phyloP scores from a whole-genome alignment of 1,139 yeast species.

The Debaryomycetaceae sp. region DNA sequence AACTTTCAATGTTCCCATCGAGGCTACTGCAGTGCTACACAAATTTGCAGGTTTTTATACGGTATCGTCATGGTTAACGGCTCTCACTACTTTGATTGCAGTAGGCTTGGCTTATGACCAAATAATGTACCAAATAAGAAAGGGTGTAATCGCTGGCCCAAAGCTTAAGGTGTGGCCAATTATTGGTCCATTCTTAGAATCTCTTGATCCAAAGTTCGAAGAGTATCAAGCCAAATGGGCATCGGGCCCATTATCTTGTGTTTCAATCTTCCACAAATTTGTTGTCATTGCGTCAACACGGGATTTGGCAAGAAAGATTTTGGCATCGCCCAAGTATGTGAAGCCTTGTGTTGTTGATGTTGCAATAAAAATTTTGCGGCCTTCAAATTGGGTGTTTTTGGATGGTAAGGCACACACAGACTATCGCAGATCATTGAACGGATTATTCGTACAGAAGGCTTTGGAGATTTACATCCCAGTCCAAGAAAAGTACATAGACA shows the following conservation, averaged over 20 bases:
- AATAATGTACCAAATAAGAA: constrained; percentile 67
- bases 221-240: constrained; percentile 92
- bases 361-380: constrained; percentile 87
- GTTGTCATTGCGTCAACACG: constrained; percentile 92
- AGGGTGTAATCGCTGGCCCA: constrained; percentile 92
- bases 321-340: constrained; percentile 80
- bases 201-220: constrained; percentile 94
- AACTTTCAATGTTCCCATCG: constrained; percentile 1
- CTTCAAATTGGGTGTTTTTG: constrained; percentile 94
- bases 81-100: constrained; percentile 48
- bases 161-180: constrained; percentile 83
- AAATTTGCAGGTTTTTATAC: constrained; percentile 4
- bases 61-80: constrained; percentile 9
- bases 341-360: constrained; percentile 98
- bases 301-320: constrained; percentile 85
- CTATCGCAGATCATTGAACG: constrained; percentile 86
- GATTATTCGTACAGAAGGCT: constrained; percentile 81
- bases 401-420: constrained; percentile 96
- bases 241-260: constrained; percentile 92
- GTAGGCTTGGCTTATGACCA: constrained; percentile 72
- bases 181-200: constrained; percentile 93
- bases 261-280: constrained; percentile 94
- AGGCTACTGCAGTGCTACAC: neutral
- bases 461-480: constrained; percentile 79
- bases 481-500: constrained; percentile 79